Evolutionary conservation across 371 early-diverging fungal genomes (phyloP).

Genomic region (Enterocytospora artemiae): DNA sequence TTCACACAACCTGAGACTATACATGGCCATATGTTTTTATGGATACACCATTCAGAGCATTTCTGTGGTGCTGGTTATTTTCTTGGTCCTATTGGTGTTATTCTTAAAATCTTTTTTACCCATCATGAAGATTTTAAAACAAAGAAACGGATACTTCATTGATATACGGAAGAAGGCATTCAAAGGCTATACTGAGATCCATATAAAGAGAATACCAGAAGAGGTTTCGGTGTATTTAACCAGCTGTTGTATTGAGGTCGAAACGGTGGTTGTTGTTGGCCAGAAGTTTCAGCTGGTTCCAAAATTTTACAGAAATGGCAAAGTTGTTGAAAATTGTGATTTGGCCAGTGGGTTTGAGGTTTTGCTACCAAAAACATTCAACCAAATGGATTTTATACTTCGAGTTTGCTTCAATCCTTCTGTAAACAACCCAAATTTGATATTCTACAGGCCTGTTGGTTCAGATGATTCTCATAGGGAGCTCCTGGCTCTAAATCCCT

Average conservation of each 20-base stretch:
- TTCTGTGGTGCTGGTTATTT: no score
- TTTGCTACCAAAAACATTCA: constrained; percentile 6
- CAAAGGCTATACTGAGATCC: constrained; percentile 40
- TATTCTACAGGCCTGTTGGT: constrained; percentile 26
- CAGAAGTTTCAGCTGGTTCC: background rate
- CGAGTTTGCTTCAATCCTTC: constrained; percentile 16
- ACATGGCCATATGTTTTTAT: no score
- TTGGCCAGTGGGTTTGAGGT: constrained; percentile 11
- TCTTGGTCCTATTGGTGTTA: no score
- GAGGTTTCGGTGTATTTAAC: constrained; percentile 3
- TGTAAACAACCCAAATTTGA: constrained; percentile 17
- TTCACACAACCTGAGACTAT: no score
- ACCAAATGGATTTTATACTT: constrained; percentile 16
- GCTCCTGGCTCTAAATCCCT: constrained; percentile 12
- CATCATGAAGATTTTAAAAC: constrained; percentile 32
- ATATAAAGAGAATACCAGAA: background rate
- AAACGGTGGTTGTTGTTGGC: background rate
- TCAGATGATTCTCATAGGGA: constrained; percentile 41
- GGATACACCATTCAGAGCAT: no score
- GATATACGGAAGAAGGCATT: constrained; percentile 26
- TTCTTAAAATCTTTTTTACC: no score
- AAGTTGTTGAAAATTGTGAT: background rate
- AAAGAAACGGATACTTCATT: constrained; percentile 46
- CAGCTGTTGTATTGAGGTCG: constrained; percentile 11
- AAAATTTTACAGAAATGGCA: constrained; percentile 5